Conservation (phyloP, 352 stramenopile species). For the Globisporangium cylindrosporum region DNA sequence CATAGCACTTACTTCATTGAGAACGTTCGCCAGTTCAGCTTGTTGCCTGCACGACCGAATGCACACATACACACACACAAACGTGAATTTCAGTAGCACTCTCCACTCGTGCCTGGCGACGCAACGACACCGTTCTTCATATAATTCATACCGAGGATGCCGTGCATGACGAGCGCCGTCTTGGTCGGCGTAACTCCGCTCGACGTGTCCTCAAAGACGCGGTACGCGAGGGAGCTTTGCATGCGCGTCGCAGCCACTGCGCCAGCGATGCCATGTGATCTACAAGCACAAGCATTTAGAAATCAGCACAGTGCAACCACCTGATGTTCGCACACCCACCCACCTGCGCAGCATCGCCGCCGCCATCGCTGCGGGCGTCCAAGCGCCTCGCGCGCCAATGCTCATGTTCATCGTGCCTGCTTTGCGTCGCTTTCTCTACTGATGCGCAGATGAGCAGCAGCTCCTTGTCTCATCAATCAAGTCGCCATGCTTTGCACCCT, state of each 20-base stretch:
- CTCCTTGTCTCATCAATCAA: not conserved
- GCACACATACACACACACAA: not conserved
- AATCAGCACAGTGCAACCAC: not conserved
- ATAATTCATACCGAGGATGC: conserved; percentile 60
- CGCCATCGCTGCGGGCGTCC: not conserved
- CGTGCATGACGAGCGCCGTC: conserved; percentile 76
- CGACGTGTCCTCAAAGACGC: conserved; percentile 53
- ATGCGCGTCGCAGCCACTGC: conserved; percentile 12
- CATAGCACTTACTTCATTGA: conserved; percentile 46
- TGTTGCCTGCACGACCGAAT: conserved; percentile 49
- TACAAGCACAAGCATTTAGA: not conserved
- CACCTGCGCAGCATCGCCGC: not conserved
- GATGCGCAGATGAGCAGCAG: not conserved
- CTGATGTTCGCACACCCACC: too few relatives aligned
- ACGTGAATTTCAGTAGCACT: not conserved
- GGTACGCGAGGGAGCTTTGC: conserved; percentile 61
- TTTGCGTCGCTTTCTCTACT: not conserved
- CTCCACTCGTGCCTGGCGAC: not conserved
- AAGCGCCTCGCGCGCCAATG: not conserved
- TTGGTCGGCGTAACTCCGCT: conserved; percentile 39
- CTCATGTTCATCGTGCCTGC: not conserved
- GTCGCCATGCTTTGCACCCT: not conserved
- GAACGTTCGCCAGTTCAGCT: conserved; percentile 84
- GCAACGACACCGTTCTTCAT: not conserved
- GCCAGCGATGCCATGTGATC: not conserved